Base-by-base conservation (phyloP, 371 early-diverging fungal species). In the Cladochytrium tenue region DNA sequence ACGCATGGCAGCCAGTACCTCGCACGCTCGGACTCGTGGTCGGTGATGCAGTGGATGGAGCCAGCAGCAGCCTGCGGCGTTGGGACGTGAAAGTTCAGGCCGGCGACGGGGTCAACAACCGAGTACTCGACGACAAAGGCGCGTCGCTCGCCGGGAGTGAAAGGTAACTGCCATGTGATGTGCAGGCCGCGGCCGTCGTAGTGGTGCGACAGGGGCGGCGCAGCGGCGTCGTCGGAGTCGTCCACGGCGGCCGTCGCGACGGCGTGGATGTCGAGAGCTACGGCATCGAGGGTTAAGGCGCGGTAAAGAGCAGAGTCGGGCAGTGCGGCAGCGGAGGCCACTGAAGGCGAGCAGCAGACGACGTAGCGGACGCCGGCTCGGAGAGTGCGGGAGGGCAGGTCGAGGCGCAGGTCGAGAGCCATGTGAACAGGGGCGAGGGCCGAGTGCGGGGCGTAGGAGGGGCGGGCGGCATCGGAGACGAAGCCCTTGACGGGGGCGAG, bases 1-100 rank as follows among this genome's bases (percentile, higher is more conserved):
- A 88, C 80, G 30, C 78, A 79, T 0, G 88, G 81, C 23, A 88
- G 71, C 88, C 88, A 88, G 76, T 88, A 81, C 28, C 88, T 76
- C 10, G 81, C 81, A 2, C 85, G 58, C 56, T 78, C 78, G 2
- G 77, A 62, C 43, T 72, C 61, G 51, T 70, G 60, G 58, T 74
- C 76, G 23, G 75, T 73, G 56, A 70, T 74, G 59, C 27, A 31
- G 56, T 72, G 76, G 1, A 69, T 30, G 0, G 64, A 71, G 1
- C 70, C 62, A 51, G 67, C 63, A 10, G 73, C 70, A 33, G 62
- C 58, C 15, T 25, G 23, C 34, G 53, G 58, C 50, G 63, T 60
- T 30, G 76, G 67, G 27, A 76, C 72, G 53, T 71, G 60, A 33
- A 76, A 70, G 67, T 51, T 73, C 57, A 73, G 53, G 5, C 73